phyloP scores from a whole-genome alignment of 257 asterid species.

The Cruciata laevipes region DNA sequence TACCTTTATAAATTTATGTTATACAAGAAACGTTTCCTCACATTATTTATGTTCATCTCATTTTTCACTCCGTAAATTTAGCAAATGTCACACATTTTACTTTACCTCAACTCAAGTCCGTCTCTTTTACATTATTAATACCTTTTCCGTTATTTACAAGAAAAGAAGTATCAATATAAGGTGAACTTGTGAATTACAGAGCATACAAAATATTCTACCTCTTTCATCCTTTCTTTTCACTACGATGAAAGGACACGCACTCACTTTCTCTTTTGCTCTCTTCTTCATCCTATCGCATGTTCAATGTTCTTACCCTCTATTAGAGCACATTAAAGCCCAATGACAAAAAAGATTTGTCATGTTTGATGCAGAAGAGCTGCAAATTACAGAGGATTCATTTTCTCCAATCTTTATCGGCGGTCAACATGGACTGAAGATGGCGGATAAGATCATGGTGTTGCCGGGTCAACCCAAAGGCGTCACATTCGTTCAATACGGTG shows the following conservation, averaged over 20 bases:
- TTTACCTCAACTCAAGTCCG: not conserved
- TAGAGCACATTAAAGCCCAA: constrained; percentile 8
- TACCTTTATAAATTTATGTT: too few species aligned
- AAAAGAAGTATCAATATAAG: not conserved
- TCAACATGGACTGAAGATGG: constrained; percentile 25
- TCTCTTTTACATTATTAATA: not conserved
- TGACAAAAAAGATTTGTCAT: not conserved
- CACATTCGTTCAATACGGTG: constrained; percentile 31
- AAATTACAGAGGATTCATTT: constrained; percentile 1
- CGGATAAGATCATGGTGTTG: constrained; percentile 19
- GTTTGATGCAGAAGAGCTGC: not conserved
- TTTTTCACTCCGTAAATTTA: not conserved
- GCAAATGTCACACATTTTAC: not conserved
- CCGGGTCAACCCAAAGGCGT: constrained; percentile 38
- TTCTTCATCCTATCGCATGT: constrained; percentile 16
- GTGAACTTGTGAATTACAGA: too few species aligned
- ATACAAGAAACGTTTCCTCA: not conserved
- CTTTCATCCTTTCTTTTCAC: not conserved
- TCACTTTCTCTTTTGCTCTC: constrained; percentile 17
- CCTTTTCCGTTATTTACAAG: not conserved
- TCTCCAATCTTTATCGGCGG: constrained; percentile 13
- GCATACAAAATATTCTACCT: too few species aligned
- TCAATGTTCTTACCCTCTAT: constrained; percentile 35
- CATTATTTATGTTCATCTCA: not conserved
- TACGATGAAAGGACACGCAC: constrained; percentile 15